A percentile compares a stretch with the other conserved stretches of the same genome.
Evolutionary conservation across 1,284 basidiomycete species (phyloP).

Genomic region (Xerocomus amazonicus): DNA sequence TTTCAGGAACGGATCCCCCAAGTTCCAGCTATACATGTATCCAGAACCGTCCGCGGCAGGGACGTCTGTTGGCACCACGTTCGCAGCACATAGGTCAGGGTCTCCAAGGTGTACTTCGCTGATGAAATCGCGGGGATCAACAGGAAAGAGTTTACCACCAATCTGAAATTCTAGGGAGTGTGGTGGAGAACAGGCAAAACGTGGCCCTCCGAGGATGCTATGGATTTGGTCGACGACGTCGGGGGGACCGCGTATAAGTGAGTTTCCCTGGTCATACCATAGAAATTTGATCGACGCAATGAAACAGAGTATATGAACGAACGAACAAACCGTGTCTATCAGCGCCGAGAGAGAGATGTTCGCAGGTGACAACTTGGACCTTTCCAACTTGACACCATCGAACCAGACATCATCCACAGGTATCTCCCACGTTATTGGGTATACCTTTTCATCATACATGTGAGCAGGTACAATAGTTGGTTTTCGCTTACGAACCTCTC

Average conservation of each 20-base stretch:
- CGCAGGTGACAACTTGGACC: slow-evolving; percentile 28
- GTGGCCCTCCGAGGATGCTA: slow-evolving; percentile 34
- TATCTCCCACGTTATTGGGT: slow-evolving; percentile 38
- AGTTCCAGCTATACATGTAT: slow-evolving; percentile 52
- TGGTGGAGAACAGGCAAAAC: slow-evolving; percentile 43
- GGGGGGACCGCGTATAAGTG: slow-evolving; percentile 51
- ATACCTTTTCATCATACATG: slow-evolving; percentile 19
- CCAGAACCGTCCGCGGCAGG: slow-evolving; percentile 40
- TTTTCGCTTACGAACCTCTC: slow-evolving; percentile 39
- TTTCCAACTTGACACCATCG: slow-evolving; percentile 32
- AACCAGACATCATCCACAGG: slow-evolving; percentile 36
- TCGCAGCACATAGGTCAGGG: slow-evolving; percentile 44
- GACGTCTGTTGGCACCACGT: slow-evolving; percentile 51
- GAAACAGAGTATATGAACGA: not conserved
- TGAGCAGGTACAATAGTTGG: slow-evolving; percentile 4
- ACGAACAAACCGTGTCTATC: slow-evolving; percentile 33
- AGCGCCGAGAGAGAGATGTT: slow-evolving; percentile 35
- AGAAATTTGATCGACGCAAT: not conserved
- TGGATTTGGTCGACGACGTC: slow-evolving; percentile 48
- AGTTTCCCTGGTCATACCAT: slow-evolving; percentile 44
- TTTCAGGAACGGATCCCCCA: slow-evolving; percentile 53
- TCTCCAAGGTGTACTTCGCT: slow-evolving; percentile 37
- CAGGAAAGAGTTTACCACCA: slow-evolving; percentile 57
- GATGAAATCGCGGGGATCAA: slow-evolving; percentile 65
- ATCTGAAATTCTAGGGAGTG: slow-evolving; percentile 61